phyloP scores from a whole-genome alignment of 148 eudicot genomes.

The Amaranthus hypochondriacus region DNA sequence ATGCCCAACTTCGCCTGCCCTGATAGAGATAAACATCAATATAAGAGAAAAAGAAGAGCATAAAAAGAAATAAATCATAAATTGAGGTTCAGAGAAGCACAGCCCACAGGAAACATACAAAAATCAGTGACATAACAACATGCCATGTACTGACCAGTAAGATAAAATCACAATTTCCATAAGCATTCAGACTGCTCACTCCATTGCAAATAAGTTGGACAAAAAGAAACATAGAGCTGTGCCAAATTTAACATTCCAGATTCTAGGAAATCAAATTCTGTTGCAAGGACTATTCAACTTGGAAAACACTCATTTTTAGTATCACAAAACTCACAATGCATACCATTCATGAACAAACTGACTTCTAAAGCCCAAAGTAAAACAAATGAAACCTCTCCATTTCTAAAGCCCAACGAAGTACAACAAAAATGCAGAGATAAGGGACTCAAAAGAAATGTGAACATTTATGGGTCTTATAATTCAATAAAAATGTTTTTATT shows the following conservation, averaged over 20 bases:
- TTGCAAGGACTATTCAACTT: background rate
- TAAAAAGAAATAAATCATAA: background rate
- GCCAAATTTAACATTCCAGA: background rate
- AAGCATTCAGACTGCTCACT: constrained; percentile 2
- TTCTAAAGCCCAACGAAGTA: no score
- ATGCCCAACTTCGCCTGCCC: constrained; percentile 87
- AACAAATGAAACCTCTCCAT: background rate
- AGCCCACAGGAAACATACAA: background rate
- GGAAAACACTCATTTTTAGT: background rate
- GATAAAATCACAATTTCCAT: background rate
- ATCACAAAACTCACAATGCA: background rate
- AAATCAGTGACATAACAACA: background rate
- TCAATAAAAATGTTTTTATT: no score
- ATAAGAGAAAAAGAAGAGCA: background rate
- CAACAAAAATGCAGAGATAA: no score
- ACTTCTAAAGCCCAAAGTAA: background rate
- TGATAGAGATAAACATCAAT: constrained; percentile 24
- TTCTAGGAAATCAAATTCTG: background rate
- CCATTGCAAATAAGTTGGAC: background rate
- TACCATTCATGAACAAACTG: background rate
- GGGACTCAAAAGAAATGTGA: no score
- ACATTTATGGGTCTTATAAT: no score
- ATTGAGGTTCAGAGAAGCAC: background rate
- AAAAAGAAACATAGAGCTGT: background rate
- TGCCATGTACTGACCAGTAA: constrained; percentile 2